Evolutionary conservation across 129 eudicot species (phyloP).

Genomic region (Helianthus tuberosus): DNA sequence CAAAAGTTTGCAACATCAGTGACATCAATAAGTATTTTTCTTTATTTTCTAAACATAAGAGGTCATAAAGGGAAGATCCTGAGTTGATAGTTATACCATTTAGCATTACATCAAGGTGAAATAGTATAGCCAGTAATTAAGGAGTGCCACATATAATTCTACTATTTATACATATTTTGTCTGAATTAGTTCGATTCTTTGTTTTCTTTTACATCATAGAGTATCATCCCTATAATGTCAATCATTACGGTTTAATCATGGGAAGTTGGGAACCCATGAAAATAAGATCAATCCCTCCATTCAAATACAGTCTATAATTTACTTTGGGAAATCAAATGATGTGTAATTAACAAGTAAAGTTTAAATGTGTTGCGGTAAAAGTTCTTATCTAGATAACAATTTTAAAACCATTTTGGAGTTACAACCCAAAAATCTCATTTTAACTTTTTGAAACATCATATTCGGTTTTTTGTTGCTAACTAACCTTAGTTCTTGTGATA

Average conservation of each 20-base stretch:
- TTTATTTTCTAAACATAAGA: constrained; percentile 44
- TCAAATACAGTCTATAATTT: background rate
- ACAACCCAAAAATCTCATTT: constrained; percentile 9
- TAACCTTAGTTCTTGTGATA: constrained; percentile 11
- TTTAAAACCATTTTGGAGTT: background rate
- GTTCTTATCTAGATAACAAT: background rate
- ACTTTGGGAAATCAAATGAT: background rate
- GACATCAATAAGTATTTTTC: constrained; percentile 11
- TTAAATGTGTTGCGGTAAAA: background rate
- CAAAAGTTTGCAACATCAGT: background rate
- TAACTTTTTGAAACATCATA: background rate
- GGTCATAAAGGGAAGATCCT: constrained; percentile 54
- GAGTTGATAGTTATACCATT: constrained; percentile 37
- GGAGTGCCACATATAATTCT: constrained; percentile 7
- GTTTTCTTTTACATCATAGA: too few relatives aligned
- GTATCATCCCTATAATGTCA: background rate
- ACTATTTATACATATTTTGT: constrained; percentile 3
- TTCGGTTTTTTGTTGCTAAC: background rate
- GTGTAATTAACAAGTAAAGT: too few relatives aligned
- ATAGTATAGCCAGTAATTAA: background rate
- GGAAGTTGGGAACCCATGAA: constrained; percentile 13
- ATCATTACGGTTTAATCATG: constrained; percentile 13
- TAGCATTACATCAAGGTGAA: constrained; percentile 14
- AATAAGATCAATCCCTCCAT: background rate
- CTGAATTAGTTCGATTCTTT: background rate